Base-by-base conservation (phyloP, 345 rosid species). In the Microthlaspi erraticum region DNA sequence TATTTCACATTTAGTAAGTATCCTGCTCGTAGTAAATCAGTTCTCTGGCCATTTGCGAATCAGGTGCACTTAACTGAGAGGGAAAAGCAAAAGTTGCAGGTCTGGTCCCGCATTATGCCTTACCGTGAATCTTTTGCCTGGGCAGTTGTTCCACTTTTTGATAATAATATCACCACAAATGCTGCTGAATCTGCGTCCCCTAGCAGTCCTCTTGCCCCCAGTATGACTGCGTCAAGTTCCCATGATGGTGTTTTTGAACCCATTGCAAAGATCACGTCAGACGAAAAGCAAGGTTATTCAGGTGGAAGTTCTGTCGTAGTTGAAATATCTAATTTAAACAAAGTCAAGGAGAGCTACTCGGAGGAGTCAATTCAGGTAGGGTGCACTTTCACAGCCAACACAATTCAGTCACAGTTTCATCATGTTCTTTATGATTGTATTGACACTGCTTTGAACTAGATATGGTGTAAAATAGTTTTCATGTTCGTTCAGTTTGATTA, bases 61-160 rank as follows among this genome's bases (percentile, higher is more conserved):
- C 84, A 94, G 99, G 96, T 80, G 57, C 91, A 82, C 80, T 80
- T 91, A 83, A 84, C 85, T 31, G 99, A 94, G 84, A 91, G 96
- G 74, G 99, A 94, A 79, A 89, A 83, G 84, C 99, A 89, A 87
- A 91, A 89, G 82, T 78, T 94, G 87, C 96, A 85, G 85, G 93
- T 89, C 78, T 94, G 98, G 99, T 88, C 98, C 69, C 92, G 98
- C 71, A 85, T 94, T 62, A 91, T 94, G 99, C 96, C 99, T 76
- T 84, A 88, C 84, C 81, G 93, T 66, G 98, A 94, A 81, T 84
- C 99, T 78, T 91, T 94, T 64, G 88, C 98, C 55, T 94, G 99
- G 99, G 96, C 98, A 53, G 83, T 94, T 73, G 92, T 94, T 84
- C 98, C 99, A 6, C 85, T 94, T 72, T 91, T 94, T 84, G 99